These are phyloP conservation scores for Aspergillus nidulans DNA, from an alignment of 495 filamentous ascomycete species.

Conservation along the genomic window DNA sequence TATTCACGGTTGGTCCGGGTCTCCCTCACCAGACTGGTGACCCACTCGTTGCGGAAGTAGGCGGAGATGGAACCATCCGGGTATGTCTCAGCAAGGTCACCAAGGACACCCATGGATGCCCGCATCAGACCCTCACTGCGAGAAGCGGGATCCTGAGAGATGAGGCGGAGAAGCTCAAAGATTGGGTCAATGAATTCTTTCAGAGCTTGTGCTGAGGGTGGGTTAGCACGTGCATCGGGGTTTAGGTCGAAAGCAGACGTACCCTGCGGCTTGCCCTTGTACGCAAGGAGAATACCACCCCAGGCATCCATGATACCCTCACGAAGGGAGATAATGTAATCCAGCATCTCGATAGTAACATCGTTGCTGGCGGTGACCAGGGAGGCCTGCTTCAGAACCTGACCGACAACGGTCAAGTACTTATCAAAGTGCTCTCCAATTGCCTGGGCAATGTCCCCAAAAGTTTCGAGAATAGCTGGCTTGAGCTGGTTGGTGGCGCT, in stretches of 20 bases:
- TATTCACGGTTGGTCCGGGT: slow-evolving; percentile 81
- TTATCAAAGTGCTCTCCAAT: slow-evolving; percentile 90
- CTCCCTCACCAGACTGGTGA: slow-evolving; percentile 81
- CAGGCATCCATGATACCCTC: slow-evolving; percentile 99
- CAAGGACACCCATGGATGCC: slow-evolving; percentile 91
- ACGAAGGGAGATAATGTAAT: slow-evolving; percentile 89
- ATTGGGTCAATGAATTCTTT: slow-evolving; percentile 78
- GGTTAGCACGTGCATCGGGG: slow-evolving; percentile 23
- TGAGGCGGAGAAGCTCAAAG: slow-evolving; percentile 79
- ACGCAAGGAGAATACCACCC: slow-evolving; percentile 89
- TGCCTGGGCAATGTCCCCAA: slow-evolving; percentile 95
- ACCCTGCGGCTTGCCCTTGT: slow-evolving; percentile 64
- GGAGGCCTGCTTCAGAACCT: slow-evolving; percentile 90
- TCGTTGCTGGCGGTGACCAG: slow-evolving; percentile 67
- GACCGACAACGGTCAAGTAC: slow-evolving; percentile 85
- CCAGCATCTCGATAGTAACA: slow-evolving; percentile 81
- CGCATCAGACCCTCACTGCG: slow-evolving; percentile 89
- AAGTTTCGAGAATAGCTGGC: slow-evolving; percentile 95
- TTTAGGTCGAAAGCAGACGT: not conserved
- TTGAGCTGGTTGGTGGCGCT: slow-evolving; percentile 90
- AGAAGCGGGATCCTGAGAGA: slow-evolving; percentile 69
- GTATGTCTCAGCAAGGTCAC: slow-evolving; percentile 91
- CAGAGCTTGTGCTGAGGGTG: slow-evolving; percentile 56
- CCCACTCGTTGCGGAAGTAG: slow-evolving; percentile 86
- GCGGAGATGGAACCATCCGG: slow-evolving; percentile 80